phyloP scores from a whole-genome alignment of 225 moss, liverwort and hornwort species.

The Asterella californica region DNA sequence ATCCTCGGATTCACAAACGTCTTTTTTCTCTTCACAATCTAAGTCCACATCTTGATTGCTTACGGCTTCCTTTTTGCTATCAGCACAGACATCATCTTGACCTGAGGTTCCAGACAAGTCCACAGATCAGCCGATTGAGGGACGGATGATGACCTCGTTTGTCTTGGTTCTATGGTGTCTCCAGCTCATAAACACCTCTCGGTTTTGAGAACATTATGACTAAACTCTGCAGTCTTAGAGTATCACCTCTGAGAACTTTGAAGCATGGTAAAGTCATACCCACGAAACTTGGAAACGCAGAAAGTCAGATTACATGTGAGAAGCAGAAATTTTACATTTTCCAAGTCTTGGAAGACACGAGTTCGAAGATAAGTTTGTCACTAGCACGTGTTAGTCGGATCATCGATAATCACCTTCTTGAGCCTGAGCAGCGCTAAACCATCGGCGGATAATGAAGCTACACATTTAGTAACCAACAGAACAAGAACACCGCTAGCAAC shows the following conservation, averaged over 20 bases:
- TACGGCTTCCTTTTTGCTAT: not conserved
- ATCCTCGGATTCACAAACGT: not conserved
- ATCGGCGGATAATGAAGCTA: constrained; percentile 33
- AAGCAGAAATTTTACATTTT: too few species aligned
- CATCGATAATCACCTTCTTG: constrained; percentile 8
- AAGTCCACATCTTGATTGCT: not conserved
- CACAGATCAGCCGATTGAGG: not conserved
- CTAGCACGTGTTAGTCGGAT: too few species aligned
- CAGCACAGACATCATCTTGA: not conserved
- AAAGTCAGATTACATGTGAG: not conserved
- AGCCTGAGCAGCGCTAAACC: constrained; percentile 20
- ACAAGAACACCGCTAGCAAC: not conserved
- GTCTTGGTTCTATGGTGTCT: constrained; percentile 5
- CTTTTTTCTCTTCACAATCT: not conserved
- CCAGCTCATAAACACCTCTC: not conserved
- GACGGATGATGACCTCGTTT: not conserved
- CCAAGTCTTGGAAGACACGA: too few species aligned
- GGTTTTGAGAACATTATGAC: not conserved
- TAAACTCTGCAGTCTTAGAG: not conserved
- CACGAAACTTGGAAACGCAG: not conserved
- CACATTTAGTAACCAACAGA: constrained; percentile 10
- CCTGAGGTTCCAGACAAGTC: not conserved
- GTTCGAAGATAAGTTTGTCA: too few species aligned
- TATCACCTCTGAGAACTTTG: not conserved
- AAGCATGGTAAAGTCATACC: not conserved